Evolutionary conservation across 2,329 filamentous ascomycete species (phyloP).

Genomic region (Diaporthe aspalathi): DNA sequence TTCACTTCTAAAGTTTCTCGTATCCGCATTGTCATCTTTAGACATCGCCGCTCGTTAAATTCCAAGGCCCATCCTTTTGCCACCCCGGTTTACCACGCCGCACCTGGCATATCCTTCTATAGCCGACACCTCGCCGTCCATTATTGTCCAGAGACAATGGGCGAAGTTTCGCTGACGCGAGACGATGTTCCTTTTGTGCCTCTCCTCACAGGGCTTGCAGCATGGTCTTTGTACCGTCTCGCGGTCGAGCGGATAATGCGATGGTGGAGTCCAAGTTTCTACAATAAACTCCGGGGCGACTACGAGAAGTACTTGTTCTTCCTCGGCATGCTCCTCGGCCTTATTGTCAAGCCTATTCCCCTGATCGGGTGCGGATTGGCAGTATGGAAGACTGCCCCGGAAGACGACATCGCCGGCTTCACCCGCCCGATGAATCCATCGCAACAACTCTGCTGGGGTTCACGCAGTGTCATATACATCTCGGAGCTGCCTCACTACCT

Average conservation of each 20-base stretch:
- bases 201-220: slow-evolving; percentile 39
- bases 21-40: not conserved
- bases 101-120: too few species aligned
- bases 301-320: slow-evolving; percentile 40
- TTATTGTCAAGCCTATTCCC: slow-evolving; percentile 40
- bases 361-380: slow-evolving; percentile 40
- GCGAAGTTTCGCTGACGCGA: not conserved
- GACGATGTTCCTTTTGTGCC: slow-evolving; percentile 40
- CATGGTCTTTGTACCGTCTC: slow-evolving; percentile 38
- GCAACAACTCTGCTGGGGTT: slow-evolving; percentile 44
- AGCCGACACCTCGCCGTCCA: too few species aligned
- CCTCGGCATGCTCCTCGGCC: slow-evolving; percentile 41
- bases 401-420: slow-evolving; percentile 42
- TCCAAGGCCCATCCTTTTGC: not conserved
- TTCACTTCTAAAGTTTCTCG: not conserved
- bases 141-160: not conserved
- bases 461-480: slow-evolving; percentile 41
- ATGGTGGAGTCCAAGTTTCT: slow-evolving; percentile 37
- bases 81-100: not conserved
- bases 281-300: slow-evolving; percentile 37
- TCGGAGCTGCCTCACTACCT: slow-evolving; percentile 41
- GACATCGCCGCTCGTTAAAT: not conserved
- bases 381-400: slow-evolving; percentile 39
- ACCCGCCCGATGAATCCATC: slow-evolving; percentile 39
- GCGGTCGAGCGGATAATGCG: slow-evolving; percentile 36